Evolutionary conservation across 257 asterid species (phyloP).

Genomic region (Solanum habrochaites): DNA sequence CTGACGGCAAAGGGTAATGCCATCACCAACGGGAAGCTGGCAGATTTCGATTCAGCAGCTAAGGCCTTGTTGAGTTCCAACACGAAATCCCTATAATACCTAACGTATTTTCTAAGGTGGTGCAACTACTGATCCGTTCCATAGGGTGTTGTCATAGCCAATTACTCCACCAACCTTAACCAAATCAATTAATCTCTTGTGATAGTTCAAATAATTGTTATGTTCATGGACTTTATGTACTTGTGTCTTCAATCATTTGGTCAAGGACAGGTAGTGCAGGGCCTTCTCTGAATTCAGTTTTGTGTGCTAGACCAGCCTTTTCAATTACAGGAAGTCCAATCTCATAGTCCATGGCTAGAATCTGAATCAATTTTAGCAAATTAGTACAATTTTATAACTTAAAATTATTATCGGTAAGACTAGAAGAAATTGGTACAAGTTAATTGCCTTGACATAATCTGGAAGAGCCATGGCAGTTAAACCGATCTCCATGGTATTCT

Average conservation of each 20-base stretch:
- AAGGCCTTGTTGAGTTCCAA: constrained; percentile 28
- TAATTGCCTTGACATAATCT: constrained; percentile 32
- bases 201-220: constrained; percentile 39
- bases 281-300: constrained; percentile 24
- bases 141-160: constrained; percentile 52
- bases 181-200: constrained; percentile 27
- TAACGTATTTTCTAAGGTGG: constrained; percentile 16
- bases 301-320: constrained; percentile 38
- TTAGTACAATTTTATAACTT: no score
- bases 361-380: background rate
- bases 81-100: constrained; percentile 12
- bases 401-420: no score
- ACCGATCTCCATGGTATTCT: constrained; percentile 40
- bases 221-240: background rate
- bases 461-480: constrained; percentile 55
- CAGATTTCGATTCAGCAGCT: constrained; percentile 38
- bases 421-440: no score
- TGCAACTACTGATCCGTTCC: constrained; percentile 39
- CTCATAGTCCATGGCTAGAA: constrained; percentile 41
- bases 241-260: constrained; percentile 1
- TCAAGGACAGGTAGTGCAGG: constrained; percentile 5
- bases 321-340: constrained; percentile 38
- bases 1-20: constrained; percentile 48
- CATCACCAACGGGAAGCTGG: constrained; percentile 55
- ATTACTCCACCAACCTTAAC: constrained; percentile 51